phyloP scores from a whole-genome alignment of 2,329 filamentous ascomycete genomes.

The Fusarium mangiferae region DNA sequence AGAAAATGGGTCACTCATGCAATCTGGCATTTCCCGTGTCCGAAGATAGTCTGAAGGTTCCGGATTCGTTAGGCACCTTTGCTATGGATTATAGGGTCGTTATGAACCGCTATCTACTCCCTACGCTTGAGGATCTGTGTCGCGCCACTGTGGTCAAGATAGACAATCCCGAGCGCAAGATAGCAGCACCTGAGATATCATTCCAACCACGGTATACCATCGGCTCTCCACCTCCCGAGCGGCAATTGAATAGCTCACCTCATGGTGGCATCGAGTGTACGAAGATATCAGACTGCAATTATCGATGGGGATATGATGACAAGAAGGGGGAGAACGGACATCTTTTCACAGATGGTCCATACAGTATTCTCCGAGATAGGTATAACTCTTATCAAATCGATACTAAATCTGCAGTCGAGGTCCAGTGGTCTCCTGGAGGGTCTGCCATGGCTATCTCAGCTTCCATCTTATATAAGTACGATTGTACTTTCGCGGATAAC shows the following conservation, averaged over 20 bases:
- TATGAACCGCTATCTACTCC: background rate
- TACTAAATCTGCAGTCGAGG: background rate
- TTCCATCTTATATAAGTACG: background rate
- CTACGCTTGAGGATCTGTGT: background rate
- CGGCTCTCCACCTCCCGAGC: rapidly evolving
- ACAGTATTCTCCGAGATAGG: background rate
- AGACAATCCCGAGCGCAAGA: rapidly evolving
- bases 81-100: background rate
- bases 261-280: background rate
- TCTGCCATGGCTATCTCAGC: background rate
- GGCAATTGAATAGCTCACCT: background rate
- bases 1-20: rapidly evolving
- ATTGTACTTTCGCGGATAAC: background rate
- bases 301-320: background rate
- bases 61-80: background rate
- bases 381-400: background rate
- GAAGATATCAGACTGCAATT: background rate
- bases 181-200: background rate
- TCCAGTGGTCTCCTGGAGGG: background rate
- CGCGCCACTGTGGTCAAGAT: background rate
- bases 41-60: background rate
- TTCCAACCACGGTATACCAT: background rate
- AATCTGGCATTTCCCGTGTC: background rate
- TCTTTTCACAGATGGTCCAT: background rate
- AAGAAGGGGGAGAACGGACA: background rate